Conservation (phyloP, 768 basidiomycete species). For the Lactarius indigo region DNA sequence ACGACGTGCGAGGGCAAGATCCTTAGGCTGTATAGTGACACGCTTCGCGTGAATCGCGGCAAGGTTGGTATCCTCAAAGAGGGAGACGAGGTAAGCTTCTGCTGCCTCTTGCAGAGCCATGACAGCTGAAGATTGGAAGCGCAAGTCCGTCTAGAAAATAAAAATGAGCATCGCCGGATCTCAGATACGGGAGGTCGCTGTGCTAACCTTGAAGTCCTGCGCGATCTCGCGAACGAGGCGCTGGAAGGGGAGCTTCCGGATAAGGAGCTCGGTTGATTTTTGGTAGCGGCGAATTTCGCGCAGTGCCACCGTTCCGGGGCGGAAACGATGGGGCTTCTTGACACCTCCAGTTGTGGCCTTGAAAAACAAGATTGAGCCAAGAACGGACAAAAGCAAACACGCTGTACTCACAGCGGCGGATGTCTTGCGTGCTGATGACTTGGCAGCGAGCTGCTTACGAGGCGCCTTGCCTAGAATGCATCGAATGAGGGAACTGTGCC, state of each 20-base stretch:
- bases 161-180: background rate
- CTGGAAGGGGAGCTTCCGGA: constrained; percentile 59
- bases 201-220: constrained; percentile 56
- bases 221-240: constrained; percentile 63
- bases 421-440: constrained; percentile 60
- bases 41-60: constrained; percentile 54
- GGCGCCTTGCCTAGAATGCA: constrained; percentile 49
- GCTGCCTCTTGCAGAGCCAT: constrained; percentile 60
- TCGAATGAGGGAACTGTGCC: background rate
- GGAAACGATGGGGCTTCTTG: constrained; percentile 52
- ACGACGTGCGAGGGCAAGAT: constrained; percentile 47
- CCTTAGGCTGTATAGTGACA: constrained; percentile 54
- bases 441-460: constrained; percentile 69
- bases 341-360: constrained; percentile 55
- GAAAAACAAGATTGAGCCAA: background rate
- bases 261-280: constrained; percentile 40
- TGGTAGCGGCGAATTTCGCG: constrained; percentile 41
- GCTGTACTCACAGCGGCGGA: constrained; percentile 37
- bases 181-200: background rate
- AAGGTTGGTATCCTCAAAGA: constrained; percentile 47
- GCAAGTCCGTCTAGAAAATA: constrained; percentile 45
- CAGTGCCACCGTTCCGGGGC: constrained; percentile 38
- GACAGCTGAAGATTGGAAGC: constrained; percentile 64
- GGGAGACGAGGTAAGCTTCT: constrained; percentile 43
- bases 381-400: background rate